Conservation (phyloP, 768 basidiomycete species). For the Tricholoma flavovirens region DNA sequence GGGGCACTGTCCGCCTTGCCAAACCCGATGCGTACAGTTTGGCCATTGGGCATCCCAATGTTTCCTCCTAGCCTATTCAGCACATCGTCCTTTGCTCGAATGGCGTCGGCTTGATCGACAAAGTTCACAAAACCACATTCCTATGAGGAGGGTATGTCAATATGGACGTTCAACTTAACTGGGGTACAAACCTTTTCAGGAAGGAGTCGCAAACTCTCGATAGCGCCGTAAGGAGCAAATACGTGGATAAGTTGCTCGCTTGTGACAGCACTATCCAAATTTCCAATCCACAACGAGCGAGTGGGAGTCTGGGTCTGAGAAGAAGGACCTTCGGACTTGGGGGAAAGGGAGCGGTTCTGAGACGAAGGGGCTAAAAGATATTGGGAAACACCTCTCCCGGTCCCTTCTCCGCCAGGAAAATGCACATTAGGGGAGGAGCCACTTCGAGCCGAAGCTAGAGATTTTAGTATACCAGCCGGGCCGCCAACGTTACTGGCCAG, state of each 20-base stretch:
- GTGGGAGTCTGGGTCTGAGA: constrained; percentile 90
- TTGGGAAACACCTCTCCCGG: constrained; percentile 50
- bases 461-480: constrained; percentile 54
- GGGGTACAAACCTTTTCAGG: constrained; percentile 80
- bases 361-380: constrained; percentile 66
- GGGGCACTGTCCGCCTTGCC: constrained; percentile 98
- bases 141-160: constrained; percentile 32
- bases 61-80: constrained; percentile 91
- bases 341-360: constrained; percentile 74
- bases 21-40: constrained; percentile 95
- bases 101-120: constrained; percentile 91
- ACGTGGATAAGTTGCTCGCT: constrained; percentile 93
- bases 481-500: constrained; percentile 33
- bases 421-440: constrained; percentile 53
- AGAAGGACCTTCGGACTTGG: constrained; percentile 66
- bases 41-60: constrained; percentile 91
- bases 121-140: constrained; percentile 99
- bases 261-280: constrained; percentile 90
- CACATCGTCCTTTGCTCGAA: constrained; percentile 96
- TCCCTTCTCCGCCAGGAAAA: constrained; percentile 59
- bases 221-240: constrained; percentile 94
- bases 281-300: constrained; percentile 97
- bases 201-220: constrained; percentile 89
- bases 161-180: constrained; percentile 5
- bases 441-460: constrained; percentile 37